Base-by-base conservation (phyloP, 2,329 filamentous ascomycete species). In the Sarocladium strictum region DNA sequence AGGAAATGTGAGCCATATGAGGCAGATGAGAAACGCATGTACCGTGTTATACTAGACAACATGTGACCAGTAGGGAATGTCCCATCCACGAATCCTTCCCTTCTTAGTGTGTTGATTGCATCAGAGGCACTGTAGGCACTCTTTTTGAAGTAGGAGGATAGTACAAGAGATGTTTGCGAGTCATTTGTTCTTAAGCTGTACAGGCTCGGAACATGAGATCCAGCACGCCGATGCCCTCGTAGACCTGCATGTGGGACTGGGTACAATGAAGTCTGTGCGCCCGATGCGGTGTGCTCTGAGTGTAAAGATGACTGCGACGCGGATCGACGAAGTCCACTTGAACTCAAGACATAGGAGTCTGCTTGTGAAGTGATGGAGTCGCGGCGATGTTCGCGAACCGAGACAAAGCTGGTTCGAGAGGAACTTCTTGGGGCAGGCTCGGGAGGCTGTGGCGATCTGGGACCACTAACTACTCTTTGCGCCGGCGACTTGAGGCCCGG, bases 21-120 rank as follows among this genome's bases (percentile, higher is more conserved):
- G 1, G 84, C 84, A 1, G 84, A 86, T 1, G 84, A 83, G 61
- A 85, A 87, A 2, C 81, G 76, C 71, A 86, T 84, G 58, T 85
- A 87, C 33, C 84, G 74, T 2, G 78, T 79, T 23, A 86, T 80
- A 61, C 85, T 87, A 29, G 76, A 74, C 10, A 86, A 70, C 7
- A 87, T 70, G 59, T 85, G 83, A 29, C 76, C 76, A 3, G 72
- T 67, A 0, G 84, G 84, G 52, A 86, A 86, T 50, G 81, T 75
- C 1, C 80, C 81, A 32, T 79, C 75, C 1, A 85, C 73, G 47
- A 71, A 74, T 1, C 83, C 83, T 1, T 78, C 79, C 27, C 69
- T 70, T 1, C 77, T 70, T 2, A 84, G 69, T 0, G 69, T 74
- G 40, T 72, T 70, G 3, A 84, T 67, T 0, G 77, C 76, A 58